Base-by-base conservation (phyloP, 2,329 filamentous ascomycete genomes). In the Calonectria pteridis region DNA sequence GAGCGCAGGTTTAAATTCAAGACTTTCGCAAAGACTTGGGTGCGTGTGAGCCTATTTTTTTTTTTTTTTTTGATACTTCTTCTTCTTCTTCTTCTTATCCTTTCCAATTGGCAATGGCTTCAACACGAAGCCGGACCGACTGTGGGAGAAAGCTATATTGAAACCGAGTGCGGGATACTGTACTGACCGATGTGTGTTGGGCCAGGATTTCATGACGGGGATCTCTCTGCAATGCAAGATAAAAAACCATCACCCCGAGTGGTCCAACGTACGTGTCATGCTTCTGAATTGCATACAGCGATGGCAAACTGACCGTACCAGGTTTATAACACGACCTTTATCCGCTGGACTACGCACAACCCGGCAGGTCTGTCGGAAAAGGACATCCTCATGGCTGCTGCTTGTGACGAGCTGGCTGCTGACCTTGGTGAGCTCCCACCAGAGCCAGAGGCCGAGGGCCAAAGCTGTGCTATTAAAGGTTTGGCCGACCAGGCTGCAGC, bases 181-280 rank as follows among this genome's bases (percentile, higher is more conserved):
- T 63, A 35, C 66, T 73, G 28, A 73, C 67, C 62, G 69, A 18
- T 28, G 46, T 13, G 46, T 16, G 16, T 28, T 20, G 64, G 50
- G 6, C n/a, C 74, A 93, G 92, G 92, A 93, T 76, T 95, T 95
- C 84, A 94, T 95, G 93, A 93, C 92, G n/a, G 88, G 88, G 3
- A 89, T 95, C 18, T 91, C 93, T 14, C 84, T 92, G 37, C 89
- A 94, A 79, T 94, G 92, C 84, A 93, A 93, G 80, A 82, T 90
- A 46, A 88, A 89, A 79, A 93, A 91, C 78, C 93, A 95, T 81
- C 93, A 95, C 79, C 93, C 93, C 0, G 93, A 95, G 82, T 95
- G 93, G 93, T 93, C 92, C 3, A 95, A 95, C 80, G 93, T 93
- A 84, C 77, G 87, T 82, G 31, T 26, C 31, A 11, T 28, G 18